Evolutionary conservation across 345 rosid species (phyloP).

Genomic region (Lenwebbia sp.): DNA sequence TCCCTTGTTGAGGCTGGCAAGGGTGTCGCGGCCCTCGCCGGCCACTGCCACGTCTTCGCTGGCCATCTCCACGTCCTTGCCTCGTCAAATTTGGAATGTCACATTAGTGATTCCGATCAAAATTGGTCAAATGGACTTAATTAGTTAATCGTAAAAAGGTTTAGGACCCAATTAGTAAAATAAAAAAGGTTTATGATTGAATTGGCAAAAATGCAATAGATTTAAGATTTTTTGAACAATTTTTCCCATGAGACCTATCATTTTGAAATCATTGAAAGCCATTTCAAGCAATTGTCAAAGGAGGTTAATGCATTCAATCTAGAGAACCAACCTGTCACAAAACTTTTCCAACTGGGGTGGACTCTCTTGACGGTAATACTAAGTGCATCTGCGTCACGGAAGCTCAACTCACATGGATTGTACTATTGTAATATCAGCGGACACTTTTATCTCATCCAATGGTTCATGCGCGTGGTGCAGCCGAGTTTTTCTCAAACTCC

Average conservation of each 20-base stretch:
- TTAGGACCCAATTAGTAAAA: too few relatives aligned
- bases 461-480: neutral
- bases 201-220: too few relatives aligned
- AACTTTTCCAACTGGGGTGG: neutral
- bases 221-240: too few relatives aligned
- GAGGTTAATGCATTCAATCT: neutral
- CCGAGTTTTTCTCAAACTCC: neutral
- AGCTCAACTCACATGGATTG: neutral
- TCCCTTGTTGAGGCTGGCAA: too few relatives aligned
- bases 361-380: neutral
- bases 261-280: neutral
- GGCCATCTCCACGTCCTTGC: too few relatives aligned
- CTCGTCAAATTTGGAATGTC: too few relatives aligned
- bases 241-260: neutral
- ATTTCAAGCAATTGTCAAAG: neutral
- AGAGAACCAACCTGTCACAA: neutral
- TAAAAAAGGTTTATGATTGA: too few relatives aligned
- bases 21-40: too few relatives aligned
- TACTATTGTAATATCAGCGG: neutral
- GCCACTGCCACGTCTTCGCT: too few relatives aligned
- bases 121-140: too few relatives aligned
- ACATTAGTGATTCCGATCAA: too few relatives aligned
- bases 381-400: neutral
- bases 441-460: neutral
- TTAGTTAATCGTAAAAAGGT: too few relatives aligned